Base-by-base conservation (phyloP, 768 basidiomycete genomes). In the Sporobolomyces pararoseus region DNA sequence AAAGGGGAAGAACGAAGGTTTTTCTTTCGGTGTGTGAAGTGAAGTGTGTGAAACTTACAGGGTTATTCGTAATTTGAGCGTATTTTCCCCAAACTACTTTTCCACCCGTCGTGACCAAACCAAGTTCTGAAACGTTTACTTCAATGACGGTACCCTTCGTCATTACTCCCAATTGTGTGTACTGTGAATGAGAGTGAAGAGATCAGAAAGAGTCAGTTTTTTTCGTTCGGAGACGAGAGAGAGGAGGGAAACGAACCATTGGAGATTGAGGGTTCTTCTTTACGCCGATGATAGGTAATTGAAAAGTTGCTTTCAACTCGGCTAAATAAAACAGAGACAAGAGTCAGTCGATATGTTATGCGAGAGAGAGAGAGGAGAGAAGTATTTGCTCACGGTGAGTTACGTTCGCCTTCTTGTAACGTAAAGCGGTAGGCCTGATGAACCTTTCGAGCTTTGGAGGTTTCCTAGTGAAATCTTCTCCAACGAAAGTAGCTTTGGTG, bases 251-350 rank as follows among this genome's bases (percentile, higher is more conserved):
- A 47, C 65, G 19, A 17, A 71, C 70, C 89, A 94, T 94, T 0
- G 96, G 95, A 25, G 93, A 96, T 79, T 98, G 96, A 31, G 96
- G 96, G 78, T 99, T 99, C 83, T 98, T 98, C 84, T 99, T 99
- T 65, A 99, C 96, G 52, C 91, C 91, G 51, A 99, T 82, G 73
- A 99, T 98, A 75, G 95, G 93, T 7, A 99, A 84, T 79, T 99
- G 96, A 86, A 99, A 99, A 6, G 96, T 99, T 12, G 95, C 96
- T 81, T 95, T 97, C 54, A 98, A 82, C 78, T 97, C 95, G 65
- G 95, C 93, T 96, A 78, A 31, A 34, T 5, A n/a, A 47, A 52
- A 46, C 50, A 63, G 47, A 68, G n/a, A 66, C 23, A 31, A 44
- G 42, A 14, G 62, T 34, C 23, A 52, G 35, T 29, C 17, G 54